Base-by-base conservation (phyloP, 257 asterid species). In the Mentha longifolia region DNA sequence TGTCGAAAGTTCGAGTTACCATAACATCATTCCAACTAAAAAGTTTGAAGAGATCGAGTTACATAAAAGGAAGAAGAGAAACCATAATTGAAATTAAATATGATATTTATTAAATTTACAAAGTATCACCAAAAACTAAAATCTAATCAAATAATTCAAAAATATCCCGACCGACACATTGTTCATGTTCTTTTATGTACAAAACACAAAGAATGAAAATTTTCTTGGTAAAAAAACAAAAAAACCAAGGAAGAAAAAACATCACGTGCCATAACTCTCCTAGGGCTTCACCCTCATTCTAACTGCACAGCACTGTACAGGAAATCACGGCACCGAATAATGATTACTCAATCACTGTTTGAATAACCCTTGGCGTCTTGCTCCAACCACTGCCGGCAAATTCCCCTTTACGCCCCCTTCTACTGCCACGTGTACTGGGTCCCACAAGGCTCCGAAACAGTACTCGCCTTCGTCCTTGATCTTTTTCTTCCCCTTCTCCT, bases 351-450 rank as follows among this genome's bases (percentile, higher is more conserved):
- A 83, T 79, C 72, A 72, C 78, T 74, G 56, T 74, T 35, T 75
- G 59, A 13, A 67, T 64, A 57, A 22, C 45, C 28, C 74, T 22
- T 67, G 60, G 47, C 62, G 9, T 64, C 56, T 73, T 58, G 68
- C 73, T 68, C 10, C 72, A 68, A 54, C 76, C 4, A 67, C 80
- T 72, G 82, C 74, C 82, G 88, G 82, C 89, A 62, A 57, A 67
- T 76, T 56, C 62, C 57, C 17, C 10, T 57, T 41, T 52, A 59
- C 78, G 4, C 52, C 65, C 56, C 45, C 25, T 62, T 30, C 17
- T 35, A 9, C 19, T 5, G 79, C 85, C 91, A 84, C 91, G 87
- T 79, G 90, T 49, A 5, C 15, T 9, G 25, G 84, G 84, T 7
- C 87, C 84, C 84, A 74, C 75, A n/a, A n/a, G 9, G 62, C 3